These are phyloP conservation scores for Edaphochlamys debaryana DNA, from an alignment of 139 green algal species.

Conservation along the genomic window DNA sequence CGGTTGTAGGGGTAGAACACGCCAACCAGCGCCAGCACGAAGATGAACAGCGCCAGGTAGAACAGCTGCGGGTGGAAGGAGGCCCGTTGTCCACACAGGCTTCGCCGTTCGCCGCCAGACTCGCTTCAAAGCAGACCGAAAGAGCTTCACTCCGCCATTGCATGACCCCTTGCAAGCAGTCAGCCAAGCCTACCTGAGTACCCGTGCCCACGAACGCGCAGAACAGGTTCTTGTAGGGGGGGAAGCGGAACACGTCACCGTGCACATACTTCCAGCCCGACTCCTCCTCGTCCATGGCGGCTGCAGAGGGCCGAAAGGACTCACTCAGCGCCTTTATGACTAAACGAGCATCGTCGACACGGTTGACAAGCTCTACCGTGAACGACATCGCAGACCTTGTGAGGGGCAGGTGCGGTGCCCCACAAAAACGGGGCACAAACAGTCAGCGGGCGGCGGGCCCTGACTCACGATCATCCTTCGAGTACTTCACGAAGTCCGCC, in stretches of 20 bases:
- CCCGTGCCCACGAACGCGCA: conserved; percentile 86
- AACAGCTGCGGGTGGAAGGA: conserved; percentile 54
- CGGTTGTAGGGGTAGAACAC: conserved; percentile 95
- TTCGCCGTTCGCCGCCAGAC: too few relatives aligned
- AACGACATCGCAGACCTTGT: too few relatives aligned
- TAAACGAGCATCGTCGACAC: too few relatives aligned
- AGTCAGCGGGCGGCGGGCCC: too few relatives aligned
- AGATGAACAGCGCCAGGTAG: conserved; percentile 70
- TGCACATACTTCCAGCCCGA: conserved; percentile 93
- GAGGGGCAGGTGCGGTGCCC: too few relatives aligned
- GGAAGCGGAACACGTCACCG: conserved; percentile 94
- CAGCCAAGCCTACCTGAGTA: conserved; percentile 70
- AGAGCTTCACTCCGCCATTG: too few relatives aligned
- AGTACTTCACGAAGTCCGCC: conserved; percentile 90
- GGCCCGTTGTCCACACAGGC: too few relatives aligned
- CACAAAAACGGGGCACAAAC: too few relatives aligned
- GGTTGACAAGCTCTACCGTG: too few relatives aligned
- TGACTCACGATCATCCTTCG: conserved; percentile 63
- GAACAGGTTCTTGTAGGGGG: conserved; percentile 80
- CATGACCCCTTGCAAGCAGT: too few relatives aligned
- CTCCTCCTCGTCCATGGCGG: conserved; percentile 70
- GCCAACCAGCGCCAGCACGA: conserved; percentile 85
- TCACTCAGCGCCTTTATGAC: too few relatives aligned
- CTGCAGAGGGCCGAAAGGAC: conserved; percentile 4
- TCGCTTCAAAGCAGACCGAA: too few relatives aligned